Evolutionary conservation across 1,284 basidiomycete genomes (phyloP).

Genomic region (Malassezia japonica): DNA sequence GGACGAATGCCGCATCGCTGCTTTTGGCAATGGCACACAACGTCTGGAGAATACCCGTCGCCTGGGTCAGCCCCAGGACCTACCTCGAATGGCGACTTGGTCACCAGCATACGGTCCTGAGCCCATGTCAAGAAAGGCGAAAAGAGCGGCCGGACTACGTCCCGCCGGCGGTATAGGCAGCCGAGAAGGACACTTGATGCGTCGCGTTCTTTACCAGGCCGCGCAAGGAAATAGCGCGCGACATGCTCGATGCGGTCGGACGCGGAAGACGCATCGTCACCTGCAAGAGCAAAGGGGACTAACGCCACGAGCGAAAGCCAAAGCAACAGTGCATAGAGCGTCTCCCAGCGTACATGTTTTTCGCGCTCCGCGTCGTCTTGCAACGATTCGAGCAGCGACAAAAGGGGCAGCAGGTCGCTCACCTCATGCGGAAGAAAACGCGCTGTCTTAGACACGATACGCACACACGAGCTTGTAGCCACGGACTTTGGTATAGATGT

Average conservation of each 20-base stretch:
- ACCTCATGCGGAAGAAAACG: conserved; percentile 89
- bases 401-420: conserved; percentile 64
- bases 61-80: conserved; percentile 11
- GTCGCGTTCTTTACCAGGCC: conserved; percentile 70
- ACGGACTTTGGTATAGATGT: conserved; percentile 75
- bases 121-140: conserved; percentile 8
- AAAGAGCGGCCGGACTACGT: conserved; percentile 53
- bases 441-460: conserved; percentile 44
- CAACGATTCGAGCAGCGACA: conserved; percentile 59
- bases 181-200: conserved; percentile 65
- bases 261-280: background rate
- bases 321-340: conserved; percentile 73
- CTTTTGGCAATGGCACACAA: conserved; percentile 65
- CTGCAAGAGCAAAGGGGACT: conserved; percentile 77
- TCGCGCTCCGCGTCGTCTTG: background rate
- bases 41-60: conserved; percentile 64
- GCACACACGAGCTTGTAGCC: conserved; percentile 85
- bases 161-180: conserved; percentile 57
- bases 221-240: conserved; percentile 58
- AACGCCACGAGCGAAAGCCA: conserved; percentile 91
- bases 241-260: conserved; percentile 54
- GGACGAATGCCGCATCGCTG: conserved; percentile 36
- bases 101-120: conserved; percentile 2
- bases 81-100: conserved; percentile 16
- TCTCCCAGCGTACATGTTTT: conserved; percentile 56